Evolutionary conservation across 495 filamentous ascomycete genomes (phyloP).

Genomic region (Melanomma pulvis-pyrius): DNA sequence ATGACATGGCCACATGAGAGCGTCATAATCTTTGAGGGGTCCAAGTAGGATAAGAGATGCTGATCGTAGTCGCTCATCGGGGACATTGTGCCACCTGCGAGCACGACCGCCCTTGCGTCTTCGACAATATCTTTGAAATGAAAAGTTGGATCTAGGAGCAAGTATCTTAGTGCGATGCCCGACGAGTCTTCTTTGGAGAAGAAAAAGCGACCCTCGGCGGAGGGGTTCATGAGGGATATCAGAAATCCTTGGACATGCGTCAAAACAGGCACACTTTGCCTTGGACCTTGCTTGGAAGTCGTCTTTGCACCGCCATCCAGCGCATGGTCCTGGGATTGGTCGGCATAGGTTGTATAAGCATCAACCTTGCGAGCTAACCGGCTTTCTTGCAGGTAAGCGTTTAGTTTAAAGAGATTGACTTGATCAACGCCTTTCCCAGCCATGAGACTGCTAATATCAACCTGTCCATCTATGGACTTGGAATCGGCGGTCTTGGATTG

Average conservation of each 20-base stretch:
- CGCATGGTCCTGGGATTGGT: constrained; percentile 49
- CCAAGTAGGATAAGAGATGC: constrained; percentile 80
- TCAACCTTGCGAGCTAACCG: constrained; percentile 95
- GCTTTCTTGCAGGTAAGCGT: constrained; percentile 84
- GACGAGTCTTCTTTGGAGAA: constrained; percentile 58
- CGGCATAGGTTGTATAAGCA: constrained; percentile 69
- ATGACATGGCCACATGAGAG: constrained; percentile 96
- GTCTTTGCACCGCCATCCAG: constrained; percentile 33
- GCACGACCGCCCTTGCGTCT: constrained; percentile 82
- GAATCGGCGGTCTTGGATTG: constrained; percentile 47
- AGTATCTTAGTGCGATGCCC: constrained; percentile 74
- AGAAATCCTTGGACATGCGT: constrained; percentile 85
- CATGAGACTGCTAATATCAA: constrained; percentile 70
- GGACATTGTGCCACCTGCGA: constrained; percentile 97
- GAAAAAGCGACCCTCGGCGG: constrained; percentile 85
- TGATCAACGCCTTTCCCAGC: constrained; percentile 89
- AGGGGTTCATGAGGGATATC: constrained; percentile 81
- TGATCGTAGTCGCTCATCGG: constrained; percentile 89
- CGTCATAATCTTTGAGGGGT: constrained; percentile 66
- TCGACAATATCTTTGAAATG: constrained; percentile 88
- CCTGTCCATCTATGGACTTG: constrained; percentile 61
- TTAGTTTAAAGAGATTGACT: constrained; percentile 88
- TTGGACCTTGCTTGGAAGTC: constrained; percentile 6
- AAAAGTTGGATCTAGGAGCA: constrained; percentile 90
- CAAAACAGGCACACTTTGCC: constrained; percentile 67